These are phyloP conservation scores for Clarireedia hainanense DNA, from an alignment of 2,329 filamentous ascomycete species.

Conservation along the genomic window DNA sequence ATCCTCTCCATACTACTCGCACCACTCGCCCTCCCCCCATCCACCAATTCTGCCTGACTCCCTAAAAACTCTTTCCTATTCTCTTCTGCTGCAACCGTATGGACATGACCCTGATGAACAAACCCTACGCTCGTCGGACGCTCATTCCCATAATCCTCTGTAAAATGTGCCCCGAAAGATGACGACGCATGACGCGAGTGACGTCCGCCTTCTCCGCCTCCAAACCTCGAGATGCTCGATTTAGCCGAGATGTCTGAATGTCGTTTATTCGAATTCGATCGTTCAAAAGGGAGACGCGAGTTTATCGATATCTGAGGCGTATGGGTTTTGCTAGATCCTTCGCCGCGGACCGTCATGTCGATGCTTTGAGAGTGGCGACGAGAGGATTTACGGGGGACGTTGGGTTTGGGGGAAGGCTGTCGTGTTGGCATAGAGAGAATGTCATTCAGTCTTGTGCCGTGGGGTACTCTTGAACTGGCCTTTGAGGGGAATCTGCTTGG, in stretches of 20 bases:
- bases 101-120: slow-evolving; percentile 51
- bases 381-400: slow-evolving; percentile 67
- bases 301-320: slow-evolving; percentile 20
- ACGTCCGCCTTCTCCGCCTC: slow-evolving; percentile 32
- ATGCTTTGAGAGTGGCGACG: slow-evolving; percentile 39
- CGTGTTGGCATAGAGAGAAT: slow-evolving; percentile 33
- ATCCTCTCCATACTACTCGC: neutral
- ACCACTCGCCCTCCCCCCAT: slow-evolving; percentile 26
- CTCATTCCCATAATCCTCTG: slow-evolving; percentile 35
- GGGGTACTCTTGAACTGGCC: slow-evolving; percentile 36
- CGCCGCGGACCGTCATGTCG: slow-evolving; percentile 14
- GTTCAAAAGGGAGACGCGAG: slow-evolving; percentile 46
- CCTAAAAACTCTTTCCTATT: slow-evolving; percentile 40
- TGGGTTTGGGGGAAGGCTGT: slow-evolving; percentile 21
- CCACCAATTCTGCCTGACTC: slow-evolving; percentile 49
- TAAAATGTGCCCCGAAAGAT: slow-evolving; percentile 18
- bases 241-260: slow-evolving; percentile 42
- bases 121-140: slow-evolving; percentile 47
- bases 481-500: slow-evolving; percentile 57
- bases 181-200: slow-evolving; percentile 28
- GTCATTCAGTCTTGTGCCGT: slow-evolving; percentile 5
- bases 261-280: slow-evolving; percentile 44
- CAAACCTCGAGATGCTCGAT: slow-evolving; percentile 42
- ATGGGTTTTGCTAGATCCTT: slow-evolving; percentile 14
- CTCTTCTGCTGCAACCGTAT: slow-evolving; percentile 42